Evolutionary conservation across 129 eudicot genomes (phyloP), one percentile per base, ranked within the genome.

Genomic region (Glebionis coronaria): DNA sequence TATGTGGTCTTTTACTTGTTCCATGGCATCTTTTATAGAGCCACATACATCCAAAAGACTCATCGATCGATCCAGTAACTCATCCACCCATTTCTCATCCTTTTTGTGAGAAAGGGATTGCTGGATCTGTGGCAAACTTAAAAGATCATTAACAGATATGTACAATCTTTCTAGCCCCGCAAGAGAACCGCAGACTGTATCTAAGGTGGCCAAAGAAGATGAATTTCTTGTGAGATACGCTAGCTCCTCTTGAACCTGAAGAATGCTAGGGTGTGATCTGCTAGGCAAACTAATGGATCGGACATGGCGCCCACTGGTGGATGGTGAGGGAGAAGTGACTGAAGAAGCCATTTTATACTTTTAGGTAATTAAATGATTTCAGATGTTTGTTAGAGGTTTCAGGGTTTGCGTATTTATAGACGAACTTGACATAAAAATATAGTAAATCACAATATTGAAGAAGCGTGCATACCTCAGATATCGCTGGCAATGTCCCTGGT

Each of bases 251-350:
- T 81, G 79, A 21, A 81, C 69, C 51, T 51, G 55, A 59, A 77
- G 63, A 55, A 65, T 81, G 51, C 57, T 72, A 6, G 81, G 81
- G 56, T 76, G 81, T 63, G 79, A 73, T 46, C 53, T 20, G 18
- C 53, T 59, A 40, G 85, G 85, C 70, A 77, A 77, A 62, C 85
- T 81, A 52, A 73, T 58, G 53, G 85, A 81, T 68, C 85, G 35
- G 69, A 73, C 66, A 68, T 81, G 82, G 79, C 35, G 61, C 16
- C 18, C 44, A 71, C 29, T 51, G 13, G 50, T 65, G 62, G 61
- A 29, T 50, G 66, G 38, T 38, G 70, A 70, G 29, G 81, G 63
- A 70, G 20, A 69, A 21, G 81, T 45, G 44, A 68, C 28, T 31
- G 50, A 46, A 64, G 61, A 63, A 28, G 50, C 76, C 81, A 77